Percentiles rank a stretch among this genome's conserved stretches.
Conservation (phyloP, 1,284 basidiomycete species). For the Apiotrichum gracile region DNA sequence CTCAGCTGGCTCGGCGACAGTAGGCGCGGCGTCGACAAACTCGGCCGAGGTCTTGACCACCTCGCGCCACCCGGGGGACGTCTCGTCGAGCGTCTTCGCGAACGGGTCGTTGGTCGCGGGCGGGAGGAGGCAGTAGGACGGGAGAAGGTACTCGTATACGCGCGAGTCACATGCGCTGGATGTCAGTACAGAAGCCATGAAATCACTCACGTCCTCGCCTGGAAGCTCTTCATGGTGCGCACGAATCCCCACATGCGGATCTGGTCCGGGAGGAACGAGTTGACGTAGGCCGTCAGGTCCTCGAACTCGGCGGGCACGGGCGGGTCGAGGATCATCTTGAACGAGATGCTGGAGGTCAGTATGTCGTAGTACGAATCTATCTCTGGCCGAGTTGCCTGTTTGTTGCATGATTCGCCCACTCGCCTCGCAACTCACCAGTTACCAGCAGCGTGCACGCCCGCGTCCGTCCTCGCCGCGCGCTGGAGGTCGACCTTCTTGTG, state of each 20-base stretch:
- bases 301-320: conserved; percentile 59
- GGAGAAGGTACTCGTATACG: conserved; percentile 95
- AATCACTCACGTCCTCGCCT: conserved; percentile 67
- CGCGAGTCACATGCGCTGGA: conserved; percentile 70
- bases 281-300: conserved; percentile 65
- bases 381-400: too few relatives aligned
- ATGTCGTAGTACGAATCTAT: too few relatives aligned
- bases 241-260: conserved; percentile 91
- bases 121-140: conserved; percentile 87
- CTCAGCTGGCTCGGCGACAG: conserved; percentile 42
- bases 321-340: conserved; percentile 78
- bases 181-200: neutral
- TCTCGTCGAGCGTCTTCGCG: conserved; percentile 50
- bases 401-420: too few relatives aligned
- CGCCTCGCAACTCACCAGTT: conserved; percentile 53
- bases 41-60: conserved; percentile 27
- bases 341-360: conserved; percentile 53
- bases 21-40: conserved; percentile 44
- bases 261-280: conserved; percentile 77
- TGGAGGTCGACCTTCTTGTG: conserved; percentile 81
- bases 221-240: conserved; percentile 86
- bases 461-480: conserved; percentile 90
- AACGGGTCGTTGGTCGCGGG: conserved; percentile 72
- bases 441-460: conserved; percentile 94
- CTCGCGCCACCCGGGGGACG: conserved; percentile 40